Base-by-base conservation (phyloP, 177 flowering plant genomes). In the Vitis hybrid region DNA sequence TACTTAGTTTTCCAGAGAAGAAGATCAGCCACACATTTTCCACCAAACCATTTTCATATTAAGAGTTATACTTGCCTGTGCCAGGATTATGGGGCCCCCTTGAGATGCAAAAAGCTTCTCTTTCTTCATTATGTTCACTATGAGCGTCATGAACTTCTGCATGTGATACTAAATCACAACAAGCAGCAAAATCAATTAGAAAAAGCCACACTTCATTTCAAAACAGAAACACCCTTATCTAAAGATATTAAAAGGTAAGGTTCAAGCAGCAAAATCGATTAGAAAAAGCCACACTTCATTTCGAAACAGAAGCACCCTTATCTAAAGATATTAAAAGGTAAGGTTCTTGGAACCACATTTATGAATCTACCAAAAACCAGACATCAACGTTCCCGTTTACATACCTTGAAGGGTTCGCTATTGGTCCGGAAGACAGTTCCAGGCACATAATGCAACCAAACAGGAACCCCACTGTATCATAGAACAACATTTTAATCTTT, bases 71-170 rank as follows among this genome's bases (percentile, higher is more conserved):
- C 87, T 78, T 87, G 81, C 99, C 97, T 96, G 99, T n/a, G 98
- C 75, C 82, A 96, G 81, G 72, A 96, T 93, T 67, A 96, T 96
- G 30, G 97, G 98, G 63, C 99, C 99, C 69, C 99, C 98, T 78
- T 93, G 99, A n/a, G 97, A 84, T 51, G 95, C 97, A 75, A 91
- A 95, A 73, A 93, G 79, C 76, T 92, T 91, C 83, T 93, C 97
- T 61, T 77, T 70, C 88, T 96, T 96, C 99, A 93, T 92, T 69
- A 87, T 69, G 68, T 90, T 79, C 71, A 96, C 98, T 54, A 92
- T 91, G 27, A 63, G 82, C 54, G 97, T 87, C 18, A 84, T 86
- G 84, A 96, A 96, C 70, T 76, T 91, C 86, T 93, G 78, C 99
- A 96, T 96, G 73, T 96, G 81, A 71, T 81, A 74, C 99, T 96